A percentile compares a stretch with the other conserved stretches of the same genome.
phyloP scores from a whole-genome alignment of 2,329 filamentous ascomycete genomes.

The Scedosporium boydii region DNA sequence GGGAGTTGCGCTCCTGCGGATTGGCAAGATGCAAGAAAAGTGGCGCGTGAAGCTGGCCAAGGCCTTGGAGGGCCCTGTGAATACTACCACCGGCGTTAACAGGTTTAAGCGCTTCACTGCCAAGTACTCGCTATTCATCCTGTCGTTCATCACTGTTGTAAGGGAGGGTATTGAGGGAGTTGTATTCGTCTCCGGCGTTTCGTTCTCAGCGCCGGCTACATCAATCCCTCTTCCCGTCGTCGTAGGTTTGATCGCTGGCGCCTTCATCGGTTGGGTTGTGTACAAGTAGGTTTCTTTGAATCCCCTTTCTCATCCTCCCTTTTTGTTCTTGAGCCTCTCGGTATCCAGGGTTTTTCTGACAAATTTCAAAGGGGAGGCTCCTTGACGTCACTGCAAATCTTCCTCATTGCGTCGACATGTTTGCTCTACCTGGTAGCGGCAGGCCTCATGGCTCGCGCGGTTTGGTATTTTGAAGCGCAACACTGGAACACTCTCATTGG shows the following conservation, averaged over 20 bases:
- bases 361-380: constrained; percentile 16
- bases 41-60: constrained; percentile 66
- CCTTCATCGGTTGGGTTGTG: constrained; percentile 55
- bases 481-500: constrained; percentile 46
- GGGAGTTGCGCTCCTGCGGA: constrained; percentile 63
- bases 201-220: constrained; percentile 56
- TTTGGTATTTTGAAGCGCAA: constrained; percentile 64
- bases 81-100: constrained; percentile 17
- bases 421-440: constrained; percentile 74
- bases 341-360: constrained; percentile 31
- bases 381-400: constrained; percentile 44
- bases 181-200: constrained; percentile 70
- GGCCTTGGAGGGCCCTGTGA: constrained; percentile 39
- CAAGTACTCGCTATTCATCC: constrained; percentile 67
- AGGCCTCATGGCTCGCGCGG: constrained; percentile 64
- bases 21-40: constrained; percentile 68
- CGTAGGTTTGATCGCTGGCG: constrained; percentile 53
- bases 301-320: fast-evolving
- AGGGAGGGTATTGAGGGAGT: constrained; percentile 70
- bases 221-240: constrained; percentile 64
- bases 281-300: constrained; percentile 48
- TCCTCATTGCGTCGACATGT: constrained; percentile 69
- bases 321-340: too few species aligned
- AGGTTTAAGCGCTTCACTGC: constrained; percentile 25
- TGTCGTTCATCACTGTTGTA: constrained; percentile 70